Percentiles rank a stretch among this genome's conserved stretches.
Evolutionary conservation across 495 filamentous ascomycete genomes (phyloP).

Genomic region (Glarea lozoyensis): DNA sequence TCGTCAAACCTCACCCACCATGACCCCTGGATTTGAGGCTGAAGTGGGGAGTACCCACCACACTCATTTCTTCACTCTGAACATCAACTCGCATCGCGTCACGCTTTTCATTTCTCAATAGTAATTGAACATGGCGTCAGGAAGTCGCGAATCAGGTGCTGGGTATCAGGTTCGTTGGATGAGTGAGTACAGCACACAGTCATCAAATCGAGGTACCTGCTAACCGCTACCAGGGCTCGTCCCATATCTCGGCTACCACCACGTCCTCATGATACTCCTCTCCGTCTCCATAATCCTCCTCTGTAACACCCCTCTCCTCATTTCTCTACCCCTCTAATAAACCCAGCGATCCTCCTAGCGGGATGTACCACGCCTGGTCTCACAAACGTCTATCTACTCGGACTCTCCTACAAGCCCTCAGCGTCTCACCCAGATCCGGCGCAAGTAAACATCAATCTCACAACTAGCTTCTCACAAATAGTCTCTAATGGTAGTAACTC

Average conservation of each 20-base stretch:
- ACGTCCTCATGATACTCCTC: slow-evolving; percentile 96
- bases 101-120: too few relatives aligned
- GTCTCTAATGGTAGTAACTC: slow-evolving; percentile 59
- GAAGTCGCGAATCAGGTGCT: too few relatives aligned
- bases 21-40: too few relatives aligned
- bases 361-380: slow-evolving; percentile 69
- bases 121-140: too few relatives aligned
- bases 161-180: slow-evolving; percentile 21
- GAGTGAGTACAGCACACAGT: slow-evolving; percentile 5
- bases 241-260: slow-evolving; percentile 95
- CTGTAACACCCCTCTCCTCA: slow-evolving; percentile 50
- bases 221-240: slow-evolving; percentile 62
- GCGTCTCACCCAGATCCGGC: slow-evolving; percentile 61
- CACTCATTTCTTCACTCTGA: too few relatives aligned
- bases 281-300: slow-evolving; percentile 88
- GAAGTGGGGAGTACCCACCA: too few relatives aligned
- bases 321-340: slow-evolving; percentile 54
- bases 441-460: slow-evolving; percentile 78
- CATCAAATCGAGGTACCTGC: slow-evolving; percentile 10
- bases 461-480: slow-evolving; percentile 63
- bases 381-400: slow-evolving; percentile 71
- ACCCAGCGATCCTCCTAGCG: slow-evolving; percentile 73
- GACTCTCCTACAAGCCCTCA: slow-evolving; percentile 52
- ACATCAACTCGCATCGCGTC: too few relatives aligned
- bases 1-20: too few relatives aligned